These are phyloP conservation scores for Fonsecaea pedrosoi DNA, from an alignment of 2,329 filamentous ascomycete species.

Conservation along the genomic window DNA sequence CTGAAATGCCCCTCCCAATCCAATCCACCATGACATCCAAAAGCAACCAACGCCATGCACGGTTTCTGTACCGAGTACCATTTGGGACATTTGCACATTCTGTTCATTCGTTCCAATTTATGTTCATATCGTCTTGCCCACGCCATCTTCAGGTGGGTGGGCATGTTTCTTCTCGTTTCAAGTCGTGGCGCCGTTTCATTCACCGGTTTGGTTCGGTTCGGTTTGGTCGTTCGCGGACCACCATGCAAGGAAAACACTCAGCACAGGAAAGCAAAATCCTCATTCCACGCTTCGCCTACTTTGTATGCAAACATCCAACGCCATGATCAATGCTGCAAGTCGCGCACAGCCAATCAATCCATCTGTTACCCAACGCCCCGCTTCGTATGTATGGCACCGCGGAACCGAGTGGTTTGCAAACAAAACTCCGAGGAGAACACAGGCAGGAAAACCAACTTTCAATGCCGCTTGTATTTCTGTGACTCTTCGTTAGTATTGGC, in stretches of 20 bases:
- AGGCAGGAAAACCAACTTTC: neutral
- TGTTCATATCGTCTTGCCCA: neutral
- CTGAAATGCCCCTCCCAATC: neutral
- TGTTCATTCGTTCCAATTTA: constrained; percentile 14
- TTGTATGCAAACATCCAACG: constrained; percentile 16
- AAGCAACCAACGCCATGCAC: constrained; percentile 20
- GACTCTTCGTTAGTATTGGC: constrained; percentile 17
- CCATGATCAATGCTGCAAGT: constrained; percentile 8
- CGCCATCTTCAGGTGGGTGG: neutral
- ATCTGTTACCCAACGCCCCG: neutral
- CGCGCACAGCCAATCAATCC: neutral
- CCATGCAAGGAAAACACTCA: constrained; percentile 1
- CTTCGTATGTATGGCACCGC: neutral
- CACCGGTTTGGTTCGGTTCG: neutral
- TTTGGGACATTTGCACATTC: constrained; percentile 15
- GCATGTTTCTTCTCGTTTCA: constrained; percentile 10
- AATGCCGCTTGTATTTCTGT: constrained; percentile 39
- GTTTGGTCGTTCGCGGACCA: neutral
- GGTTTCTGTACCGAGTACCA: neutral
- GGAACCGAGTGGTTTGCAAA: neutral
- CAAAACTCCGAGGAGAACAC: neutral
- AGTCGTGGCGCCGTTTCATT: constrained; percentile 10
- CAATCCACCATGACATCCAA: constrained; percentile 1
- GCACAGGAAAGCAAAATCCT: neutral
- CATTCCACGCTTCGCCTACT: neutral